These are phyloP conservation scores for Pseudogymnoascus sp. DNA, from an alignment of 2,329 filamentous ascomycete species.

Conservation along the genomic window DNA sequence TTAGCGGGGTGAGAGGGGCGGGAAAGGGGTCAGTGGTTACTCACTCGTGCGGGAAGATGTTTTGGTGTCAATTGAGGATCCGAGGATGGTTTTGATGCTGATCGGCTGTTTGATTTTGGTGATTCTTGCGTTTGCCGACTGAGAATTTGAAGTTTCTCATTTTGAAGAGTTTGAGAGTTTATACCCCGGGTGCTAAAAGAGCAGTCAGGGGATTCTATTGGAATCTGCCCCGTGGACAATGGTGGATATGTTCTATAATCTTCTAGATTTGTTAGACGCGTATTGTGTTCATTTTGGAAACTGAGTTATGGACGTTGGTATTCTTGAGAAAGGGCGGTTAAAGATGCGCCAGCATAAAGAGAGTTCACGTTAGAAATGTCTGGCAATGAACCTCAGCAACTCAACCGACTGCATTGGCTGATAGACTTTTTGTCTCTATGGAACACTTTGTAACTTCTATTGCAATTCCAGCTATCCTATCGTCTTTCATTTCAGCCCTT, in stretches of 20 bases:
- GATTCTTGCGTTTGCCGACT: background rate
- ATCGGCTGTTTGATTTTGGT: background rate
- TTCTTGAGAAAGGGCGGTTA: background rate
- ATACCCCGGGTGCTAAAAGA: background rate
- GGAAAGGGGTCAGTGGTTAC: background rate
- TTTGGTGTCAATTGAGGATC: background rate
- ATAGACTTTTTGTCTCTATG: background rate
- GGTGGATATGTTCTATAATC: background rate
- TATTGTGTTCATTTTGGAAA: background rate
- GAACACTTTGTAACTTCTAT: background rate
- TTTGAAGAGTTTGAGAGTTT: background rate
- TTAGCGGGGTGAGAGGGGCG: background rate
- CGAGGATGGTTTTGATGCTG: background rate
- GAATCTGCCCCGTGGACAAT: background rate
- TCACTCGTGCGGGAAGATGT: background rate
- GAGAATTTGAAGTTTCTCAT: background rate
- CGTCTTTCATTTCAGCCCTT: background rate
- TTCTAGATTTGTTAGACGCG: background rate
- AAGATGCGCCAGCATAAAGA: background rate
- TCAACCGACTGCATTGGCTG: background rate
- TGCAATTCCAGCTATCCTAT: background rate
- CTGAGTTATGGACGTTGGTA: background rate
- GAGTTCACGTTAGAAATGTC: too few species aligned
- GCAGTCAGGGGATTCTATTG: background rate
- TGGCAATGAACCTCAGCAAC: background rate